phyloP scores from a whole-genome alignment of 2,329 filamentous ascomycete genomes.

The Cadophora gregata region DNA sequence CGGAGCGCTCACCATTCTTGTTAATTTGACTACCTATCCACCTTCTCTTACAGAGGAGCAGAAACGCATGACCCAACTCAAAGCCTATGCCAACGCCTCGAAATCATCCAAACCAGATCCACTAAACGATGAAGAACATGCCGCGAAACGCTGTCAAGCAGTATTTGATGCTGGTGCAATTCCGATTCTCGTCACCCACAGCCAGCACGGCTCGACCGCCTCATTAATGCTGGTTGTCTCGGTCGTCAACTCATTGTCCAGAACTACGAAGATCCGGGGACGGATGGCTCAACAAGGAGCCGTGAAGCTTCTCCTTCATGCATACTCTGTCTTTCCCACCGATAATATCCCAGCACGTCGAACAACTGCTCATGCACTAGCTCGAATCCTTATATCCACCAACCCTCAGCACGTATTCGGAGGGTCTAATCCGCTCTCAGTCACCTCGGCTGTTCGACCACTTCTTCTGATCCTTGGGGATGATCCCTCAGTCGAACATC shows the following conservation, averaged over 20 bases:
- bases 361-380: constrained; percentile 78
- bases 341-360: constrained; percentile 56
- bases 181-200: constrained; percentile 76
- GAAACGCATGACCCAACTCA: constrained; percentile 88
- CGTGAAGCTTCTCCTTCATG: constrained; percentile 79
- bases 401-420: constrained; percentile 86
- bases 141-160: constrained; percentile 74
- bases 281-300: constrained; percentile 92
- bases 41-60: constrained; percentile 86
- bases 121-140: constrained; percentile 77
- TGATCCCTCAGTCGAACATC: constrained; percentile 65
- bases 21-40: constrained; percentile 82
- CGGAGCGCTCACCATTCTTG: constrained; percentile 83
- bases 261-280: constrained; percentile 75
- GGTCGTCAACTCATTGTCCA: constrained; percentile 79
- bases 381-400: constrained; percentile 84
- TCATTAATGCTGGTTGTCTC: constrained; percentile 75
- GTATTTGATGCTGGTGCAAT: constrained; percentile 82
- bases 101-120: constrained; percentile 66
- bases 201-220: constrained; percentile 72
- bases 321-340: constrained; percentile 66
- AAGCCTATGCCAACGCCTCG: constrained; percentile 89
- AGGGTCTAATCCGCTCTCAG: constrained; percentile 73
- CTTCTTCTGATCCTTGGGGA: constrained; percentile 75
- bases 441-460: constrained; percentile 81